phyloP scores from a whole-genome alignment of 345 rosid species.

The Carallia pectinifolia region DNA sequence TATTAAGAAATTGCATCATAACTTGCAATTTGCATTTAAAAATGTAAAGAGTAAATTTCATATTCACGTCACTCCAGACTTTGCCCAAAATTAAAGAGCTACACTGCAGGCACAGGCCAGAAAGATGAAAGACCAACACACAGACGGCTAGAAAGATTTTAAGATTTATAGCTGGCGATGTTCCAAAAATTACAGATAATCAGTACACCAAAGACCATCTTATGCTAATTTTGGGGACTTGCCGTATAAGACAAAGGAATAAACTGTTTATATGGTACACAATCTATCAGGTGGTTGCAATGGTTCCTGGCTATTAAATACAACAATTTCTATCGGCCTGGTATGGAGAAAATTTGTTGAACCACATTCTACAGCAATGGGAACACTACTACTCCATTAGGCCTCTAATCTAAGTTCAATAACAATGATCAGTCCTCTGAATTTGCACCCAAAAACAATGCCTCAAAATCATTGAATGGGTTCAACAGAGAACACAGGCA shows the following conservation, averaged over 20 bases:
- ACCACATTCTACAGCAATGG: not conserved
- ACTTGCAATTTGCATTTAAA: not conserved
- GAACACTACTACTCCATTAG: not conserved
- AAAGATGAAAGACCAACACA: no score
- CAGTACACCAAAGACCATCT: no score
- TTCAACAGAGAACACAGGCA: not conserved
- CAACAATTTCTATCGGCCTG: not conserved
- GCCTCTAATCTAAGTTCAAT: not conserved
- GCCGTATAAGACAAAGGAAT: not conserved
- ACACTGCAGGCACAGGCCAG: no score
- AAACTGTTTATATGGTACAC: not conserved
- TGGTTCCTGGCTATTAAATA: not conserved
- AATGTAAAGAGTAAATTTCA: not conserved
- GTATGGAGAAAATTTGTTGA: not conserved
- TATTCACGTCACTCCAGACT: not conserved
- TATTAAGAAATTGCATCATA: not conserved
- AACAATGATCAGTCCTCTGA: not conserved
- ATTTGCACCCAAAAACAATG: not conserved
- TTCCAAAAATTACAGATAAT: no score
- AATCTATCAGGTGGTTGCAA: not conserved
- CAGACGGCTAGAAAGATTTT: no score
- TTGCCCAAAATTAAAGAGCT: not conserved
- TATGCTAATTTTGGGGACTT: not conserved
- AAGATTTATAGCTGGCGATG: no score
- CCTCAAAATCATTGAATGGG: not conserved